Evolutionary conservation across 1,284 basidiomycete genomes (phyloP).

Genomic region (Melampsora americana): DNA sequence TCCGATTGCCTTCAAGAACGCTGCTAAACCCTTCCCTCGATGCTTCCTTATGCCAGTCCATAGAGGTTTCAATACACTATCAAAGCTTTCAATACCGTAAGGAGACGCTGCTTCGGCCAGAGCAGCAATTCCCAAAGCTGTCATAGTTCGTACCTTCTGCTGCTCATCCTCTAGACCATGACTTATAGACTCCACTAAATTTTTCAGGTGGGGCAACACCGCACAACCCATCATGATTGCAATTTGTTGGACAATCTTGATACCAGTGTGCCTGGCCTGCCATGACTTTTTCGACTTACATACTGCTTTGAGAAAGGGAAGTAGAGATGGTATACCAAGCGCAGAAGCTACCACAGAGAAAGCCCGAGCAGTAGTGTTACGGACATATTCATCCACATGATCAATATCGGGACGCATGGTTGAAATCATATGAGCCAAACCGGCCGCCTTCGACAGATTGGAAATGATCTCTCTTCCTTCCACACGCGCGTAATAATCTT

Average conservation of each 20-base stretch:
- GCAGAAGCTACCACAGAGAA: conserved; percentile 99
- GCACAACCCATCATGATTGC: conserved; percentile 99
- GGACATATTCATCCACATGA: conserved; percentile 98
- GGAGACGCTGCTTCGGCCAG: conserved; percentile 95
- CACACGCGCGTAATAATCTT: conserved; percentile 98
- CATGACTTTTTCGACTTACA: conserved; percentile 99
- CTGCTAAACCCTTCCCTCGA: conserved; percentile 94
- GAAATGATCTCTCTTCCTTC: conserved; percentile 99
- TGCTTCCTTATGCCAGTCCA: conserved; percentile 98
- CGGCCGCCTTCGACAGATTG: conserved; percentile 96
- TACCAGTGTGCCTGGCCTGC: conserved; percentile 98
- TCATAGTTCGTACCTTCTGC: conserved; percentile 99
- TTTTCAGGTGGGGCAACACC: conserved; percentile 93
- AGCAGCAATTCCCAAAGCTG: conserved; percentile 89
- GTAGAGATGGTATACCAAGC: conserved; percentile 91
- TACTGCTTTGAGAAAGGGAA: conserved; percentile 97
- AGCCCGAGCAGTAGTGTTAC: conserved; percentile 96
- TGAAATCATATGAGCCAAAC: conserved; percentile 99
- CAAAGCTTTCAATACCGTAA: conserved; percentile 99
- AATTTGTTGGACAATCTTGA: conserved; percentile 98
- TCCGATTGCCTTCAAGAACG: conserved; percentile 97
- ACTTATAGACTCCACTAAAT: conserved; percentile 92
- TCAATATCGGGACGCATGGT: conserved; percentile 99
- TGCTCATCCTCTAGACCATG: conserved; percentile 96
- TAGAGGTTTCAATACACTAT: conserved; percentile 93